phyloP scores from a whole-genome alignment of 2,329 filamentous ascomycete species.

The Venturia effusa region DNA sequence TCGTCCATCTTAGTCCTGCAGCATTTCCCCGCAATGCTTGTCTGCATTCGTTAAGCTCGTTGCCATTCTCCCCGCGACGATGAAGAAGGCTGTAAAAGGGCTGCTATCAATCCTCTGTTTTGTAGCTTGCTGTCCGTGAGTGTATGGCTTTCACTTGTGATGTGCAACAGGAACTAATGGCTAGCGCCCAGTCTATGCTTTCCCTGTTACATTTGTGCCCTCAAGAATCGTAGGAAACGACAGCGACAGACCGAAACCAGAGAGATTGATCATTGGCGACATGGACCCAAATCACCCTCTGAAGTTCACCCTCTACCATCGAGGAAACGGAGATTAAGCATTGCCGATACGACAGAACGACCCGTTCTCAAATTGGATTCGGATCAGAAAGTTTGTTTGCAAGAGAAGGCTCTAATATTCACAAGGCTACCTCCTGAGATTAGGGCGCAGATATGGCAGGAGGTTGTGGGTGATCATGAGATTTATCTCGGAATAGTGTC shows the following conservation, averaged over 20 bases:
- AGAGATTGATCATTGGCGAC: background rate
- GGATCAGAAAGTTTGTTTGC: background rate
- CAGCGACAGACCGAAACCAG: background rate
- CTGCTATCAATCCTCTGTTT: background rate
- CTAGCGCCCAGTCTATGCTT: constrained; percentile 6
- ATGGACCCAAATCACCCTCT: background rate
- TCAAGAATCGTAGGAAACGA: constrained; percentile 1
- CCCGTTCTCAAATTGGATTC: background rate
- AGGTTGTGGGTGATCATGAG: constrained; percentile 4
- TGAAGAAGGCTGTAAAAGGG: constrained; percentile 4
- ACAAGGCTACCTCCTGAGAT: constrained; percentile 8
- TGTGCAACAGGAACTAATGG: background rate
- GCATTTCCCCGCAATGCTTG: background rate
- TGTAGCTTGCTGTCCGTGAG: constrained; percentile 5
- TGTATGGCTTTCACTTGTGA: background rate
- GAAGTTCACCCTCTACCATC: constrained; percentile 6
- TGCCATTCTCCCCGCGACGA: background rate
- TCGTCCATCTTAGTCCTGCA: background rate
- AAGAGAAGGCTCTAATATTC: constrained; percentile 6
- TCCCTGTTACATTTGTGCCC: constrained; percentile 10
- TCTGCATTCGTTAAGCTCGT: background rate
- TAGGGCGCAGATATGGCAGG: constrained; percentile 3
- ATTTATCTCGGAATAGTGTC: constrained; percentile 7
- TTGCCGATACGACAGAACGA: background rate
- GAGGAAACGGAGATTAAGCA: constrained; percentile 1